phyloP scores from a whole-genome alignment of 2,329 filamentous ascomycete genomes.

The Stemphylium lycopersici region DNA sequence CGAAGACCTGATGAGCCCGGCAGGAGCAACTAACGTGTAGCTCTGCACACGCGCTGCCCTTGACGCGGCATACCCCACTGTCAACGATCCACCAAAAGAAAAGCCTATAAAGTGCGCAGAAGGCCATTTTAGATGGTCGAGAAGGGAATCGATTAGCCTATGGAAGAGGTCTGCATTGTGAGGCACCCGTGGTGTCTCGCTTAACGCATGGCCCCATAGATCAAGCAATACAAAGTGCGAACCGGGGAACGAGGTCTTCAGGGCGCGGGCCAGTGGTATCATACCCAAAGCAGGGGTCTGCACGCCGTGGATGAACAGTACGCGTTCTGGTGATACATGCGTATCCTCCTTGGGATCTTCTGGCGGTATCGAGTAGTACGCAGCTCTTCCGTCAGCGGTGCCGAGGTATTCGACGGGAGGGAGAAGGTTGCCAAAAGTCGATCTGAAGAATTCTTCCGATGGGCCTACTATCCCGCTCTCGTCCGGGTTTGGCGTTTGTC shows the following conservation, averaged over 20 bases:
- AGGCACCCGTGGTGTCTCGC: slow-evolving; percentile 53
- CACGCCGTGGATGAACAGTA: slow-evolving; percentile 59
- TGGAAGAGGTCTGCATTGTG: slow-evolving; percentile 55
- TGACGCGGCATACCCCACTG: slow-evolving; percentile 48
- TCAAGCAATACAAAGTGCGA: slow-evolving; percentile 56
- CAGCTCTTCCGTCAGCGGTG: slow-evolving; percentile 45
- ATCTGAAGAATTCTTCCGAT: slow-evolving; percentile 46
- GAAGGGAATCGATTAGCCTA: slow-evolving; percentile 47
- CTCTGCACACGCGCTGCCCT: slow-evolving; percentile 40
- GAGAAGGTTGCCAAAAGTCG: slow-evolving; percentile 49
- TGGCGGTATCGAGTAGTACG: slow-evolving; percentile 49
- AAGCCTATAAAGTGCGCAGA: slow-evolving; percentile 56
- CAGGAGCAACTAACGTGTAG: slow-evolving; percentile 56
- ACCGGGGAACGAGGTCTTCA: slow-evolving; percentile 46
- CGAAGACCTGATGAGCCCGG: slow-evolving; percentile 48
- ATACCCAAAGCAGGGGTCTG: slow-evolving; percentile 59
- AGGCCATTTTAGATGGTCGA: slow-evolving; percentile 52
- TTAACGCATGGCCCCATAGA: slow-evolving; percentile 62
- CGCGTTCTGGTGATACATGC: slow-evolving; percentile 20
- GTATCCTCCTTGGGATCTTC: slow-evolving; percentile 40
- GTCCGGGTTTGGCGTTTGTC: background rate
- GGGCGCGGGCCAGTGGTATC: slow-evolving; percentile 48
- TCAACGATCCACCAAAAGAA: slow-evolving; percentile 56
- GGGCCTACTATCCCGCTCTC: slow-evolving; percentile 41
- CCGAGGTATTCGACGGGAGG: slow-evolving; percentile 47